Evolutionary conservation across 192 early-diverging fungal species (phyloP).

Genomic region (Coemansia reversa): DNA sequence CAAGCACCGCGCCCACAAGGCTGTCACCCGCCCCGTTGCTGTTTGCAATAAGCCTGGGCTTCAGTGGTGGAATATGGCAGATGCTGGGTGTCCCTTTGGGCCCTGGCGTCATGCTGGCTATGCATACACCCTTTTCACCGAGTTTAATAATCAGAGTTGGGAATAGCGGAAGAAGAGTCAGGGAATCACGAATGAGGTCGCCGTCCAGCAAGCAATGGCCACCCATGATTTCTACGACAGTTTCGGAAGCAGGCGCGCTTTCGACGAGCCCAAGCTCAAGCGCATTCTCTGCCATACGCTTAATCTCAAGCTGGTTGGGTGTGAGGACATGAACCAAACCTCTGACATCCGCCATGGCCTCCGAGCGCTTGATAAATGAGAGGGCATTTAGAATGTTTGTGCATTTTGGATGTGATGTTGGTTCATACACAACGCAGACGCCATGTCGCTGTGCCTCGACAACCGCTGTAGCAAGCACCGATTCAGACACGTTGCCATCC

Average conservation of each 20-base stretch:
- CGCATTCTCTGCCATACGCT: constrained; percentile 55
- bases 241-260: constrained; percentile 8
- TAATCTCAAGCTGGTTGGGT: constrained; percentile 74
- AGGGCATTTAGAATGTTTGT: constrained; percentile 56
- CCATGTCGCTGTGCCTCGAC: constrained; percentile 42
- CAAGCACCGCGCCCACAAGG: constrained; percentile 68
- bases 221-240: constrained; percentile 15
- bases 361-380: constrained; percentile 31
- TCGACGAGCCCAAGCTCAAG: constrained; percentile 20
- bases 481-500: constrained; percentile 70
- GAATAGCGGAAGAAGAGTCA: constrained; percentile 52
- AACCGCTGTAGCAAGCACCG: constrained; percentile 52
- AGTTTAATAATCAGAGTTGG: constrained; percentile 66
- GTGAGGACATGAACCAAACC: constrained; percentile 59
- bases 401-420: constrained; percentile 87
- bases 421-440: constrained; percentile 73
- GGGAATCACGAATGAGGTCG: constrained; percentile 25
- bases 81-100: constrained; percentile 6
- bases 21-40: constrained; percentile 57
- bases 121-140: constrained; percentile 63
- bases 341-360: neutral
- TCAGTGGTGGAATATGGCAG: constrained; percentile 21
- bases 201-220: constrained; percentile 7
- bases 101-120: constrained; percentile 24
- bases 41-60: constrained; percentile 20